Evolutionary conservation across 2,329 filamentous ascomycete species (phyloP), one percentile per base, ranked within the genome.

Genomic region (Westerdykella sp.): DNA sequence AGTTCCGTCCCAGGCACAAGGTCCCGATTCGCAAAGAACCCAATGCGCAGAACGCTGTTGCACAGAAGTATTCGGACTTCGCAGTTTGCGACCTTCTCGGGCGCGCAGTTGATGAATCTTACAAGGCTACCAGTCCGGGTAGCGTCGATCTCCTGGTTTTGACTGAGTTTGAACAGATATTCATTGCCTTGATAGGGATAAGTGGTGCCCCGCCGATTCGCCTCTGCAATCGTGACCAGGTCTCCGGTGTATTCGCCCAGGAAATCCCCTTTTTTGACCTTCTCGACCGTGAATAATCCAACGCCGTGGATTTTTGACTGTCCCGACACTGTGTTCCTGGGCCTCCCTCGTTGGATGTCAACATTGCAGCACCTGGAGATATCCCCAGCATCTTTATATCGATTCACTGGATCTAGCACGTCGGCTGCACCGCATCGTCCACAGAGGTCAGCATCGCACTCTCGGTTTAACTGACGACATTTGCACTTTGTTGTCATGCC

Each of bases 191-290:
- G 76, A 36, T 74, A 68, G 43, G 78, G 74, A 49, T 81, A 77
- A 42, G 84, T 76, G 43, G 81, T 81, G 65, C 83, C 82, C 31
- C 85, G 76, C 3, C 85, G 77, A 18, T 86, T 79, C 3, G 80
- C 80, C 60, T 90, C 85, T 38, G 81, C 75, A 32, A 79, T 76
- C 4, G 79, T 81, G 44, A 91, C 83, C 10, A 88, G 73, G 62
- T 93, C 87, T 37, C 87, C 87, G 2, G 81, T 80, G 61, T 93
- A 93, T 62, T 93, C 87, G 25, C 85, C 84, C 14, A 93, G 73
- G 52, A 85, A 91, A n/a, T 85, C 82, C 41, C 83, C 80, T 46
- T 77, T 74, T 3, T 71, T 70, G 47, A 88, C 80, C 42, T 80
- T 72, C 56, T 87, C 81, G 4, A 81, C 83, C 1, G 83, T 76